Evolutionary conservation across 768 basidiomycete genomes (phyloP), one percentile per base, ranked within the genome.

Genomic region (Saitozyma sp.): DNA sequence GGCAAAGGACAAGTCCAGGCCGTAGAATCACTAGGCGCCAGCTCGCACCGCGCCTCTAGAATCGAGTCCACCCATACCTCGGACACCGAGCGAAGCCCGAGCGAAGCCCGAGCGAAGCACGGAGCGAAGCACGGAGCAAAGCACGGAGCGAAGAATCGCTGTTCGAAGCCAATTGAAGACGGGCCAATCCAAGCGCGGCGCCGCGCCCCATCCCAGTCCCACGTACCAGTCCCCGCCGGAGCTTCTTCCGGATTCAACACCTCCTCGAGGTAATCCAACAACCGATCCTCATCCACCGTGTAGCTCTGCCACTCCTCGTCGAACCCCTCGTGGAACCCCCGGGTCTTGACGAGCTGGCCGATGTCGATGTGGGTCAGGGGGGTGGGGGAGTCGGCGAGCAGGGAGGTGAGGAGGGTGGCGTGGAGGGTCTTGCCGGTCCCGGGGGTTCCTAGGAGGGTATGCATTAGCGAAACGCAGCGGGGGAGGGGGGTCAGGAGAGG

Each of bases 291-390:
- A 74, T 98, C 92, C 9, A 96, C 90, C 2, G 87, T 89, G 78
- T 91, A 96, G 54, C 86, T 88, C 74, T 94, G 88, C 96, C 96
- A 99, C 75, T 97, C 92, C 19, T 92, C 85, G 75, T 99, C 91
- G 74, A 85, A 98, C 0, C 88, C 86, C 63, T 90, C 86, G 74
- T 93, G 89, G 6, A 96, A 83, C 0, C 83, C 85, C 53, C 86
- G 85, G 70, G 89, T 87, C 80, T 94, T 97, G 61, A 96, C 89
- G 74, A 88, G 83, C 50, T 98, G 90, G 41, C 93, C 89, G 54
- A 98, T 85, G 72, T 97, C 95, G 80, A 99, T 84, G 76, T 96
- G 90, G 70, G 81, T 82, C 60, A 96, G 80, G 0, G 88, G 86
- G 17, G 61, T 59, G 6, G 63, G 51, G 7, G 64, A 59, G 17